Conservation (phyloP, 495 filamentous ascomycete genomes). For the Aspergillus conjunctus region DNA sequence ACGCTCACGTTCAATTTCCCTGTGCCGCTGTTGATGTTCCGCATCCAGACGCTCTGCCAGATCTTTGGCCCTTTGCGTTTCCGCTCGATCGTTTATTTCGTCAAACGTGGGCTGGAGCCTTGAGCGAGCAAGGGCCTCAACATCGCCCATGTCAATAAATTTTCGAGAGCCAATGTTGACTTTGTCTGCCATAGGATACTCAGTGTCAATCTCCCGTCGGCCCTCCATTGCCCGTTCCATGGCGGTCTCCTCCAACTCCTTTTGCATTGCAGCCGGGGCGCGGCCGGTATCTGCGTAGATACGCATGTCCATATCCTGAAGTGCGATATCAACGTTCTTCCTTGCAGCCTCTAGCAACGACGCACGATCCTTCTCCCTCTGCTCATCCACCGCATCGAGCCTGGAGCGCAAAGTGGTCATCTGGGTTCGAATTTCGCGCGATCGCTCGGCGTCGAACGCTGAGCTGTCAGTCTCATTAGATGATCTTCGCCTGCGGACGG, state of each 20-base stretch:
- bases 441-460: constrained; percentile 65
- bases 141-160: constrained; percentile 74
- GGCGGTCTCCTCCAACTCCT: constrained; percentile 79
- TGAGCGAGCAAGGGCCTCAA: constrained; percentile 77
- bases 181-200: constrained; percentile 58
- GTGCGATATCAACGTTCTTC: constrained; percentile 75
- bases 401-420: constrained; percentile 75
- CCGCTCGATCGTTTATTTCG: constrained; percentile 78
- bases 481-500: constrained; percentile 63
- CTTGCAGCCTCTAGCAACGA: constrained; percentile 76
- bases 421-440: constrained; percentile 73
- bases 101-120: constrained; percentile 90
- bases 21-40: constrained; percentile 49
- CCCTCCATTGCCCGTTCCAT: constrained; percentile 62
- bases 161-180: constrained; percentile 81
- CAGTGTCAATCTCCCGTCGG: constrained; percentile 61
- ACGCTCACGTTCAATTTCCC: constrained; percentile 53
- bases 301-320: constrained; percentile 78
- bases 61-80: constrained; percentile 63
- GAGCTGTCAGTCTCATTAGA: constrained; percentile 67
- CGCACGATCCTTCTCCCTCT: constrained; percentile 74
- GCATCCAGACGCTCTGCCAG: constrained; percentile 58
- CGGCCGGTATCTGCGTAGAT: constrained; percentile 77
- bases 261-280: constrained; percentile 65
- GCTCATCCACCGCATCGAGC: constrained; percentile 68